Conservation (phyloP, 2,329 filamentous ascomycete genomes). For the Amauroascus niger region DNA sequence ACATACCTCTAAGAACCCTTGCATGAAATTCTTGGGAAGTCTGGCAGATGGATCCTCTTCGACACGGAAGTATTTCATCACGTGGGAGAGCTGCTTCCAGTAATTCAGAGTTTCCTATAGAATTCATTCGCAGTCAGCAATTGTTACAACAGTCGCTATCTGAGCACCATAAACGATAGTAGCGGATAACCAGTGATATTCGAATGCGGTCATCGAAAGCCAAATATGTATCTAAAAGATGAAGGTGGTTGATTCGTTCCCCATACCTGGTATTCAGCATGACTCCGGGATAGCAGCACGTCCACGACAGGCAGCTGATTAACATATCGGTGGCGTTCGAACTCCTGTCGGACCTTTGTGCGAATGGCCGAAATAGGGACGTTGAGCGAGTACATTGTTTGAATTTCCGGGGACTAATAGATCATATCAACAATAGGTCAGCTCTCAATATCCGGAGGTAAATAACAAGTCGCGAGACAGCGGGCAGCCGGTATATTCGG, state of each 20-base stretch:
- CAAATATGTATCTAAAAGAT: neutral
- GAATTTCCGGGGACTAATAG: conserved; percentile 80
- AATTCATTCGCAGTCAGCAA: neutral
- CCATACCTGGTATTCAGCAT: conserved; percentile 83
- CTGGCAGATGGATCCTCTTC: conserved; percentile 68
- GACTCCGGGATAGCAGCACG: conserved; percentile 79
- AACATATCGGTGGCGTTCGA: conserved; percentile 89
- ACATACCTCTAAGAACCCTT: conserved; percentile 84
- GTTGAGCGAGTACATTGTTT: conserved; percentile 91
- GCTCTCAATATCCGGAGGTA: conserved; percentile 1
- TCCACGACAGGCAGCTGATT: conserved; percentile 82
- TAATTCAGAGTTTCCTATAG: conserved; percentile 91
- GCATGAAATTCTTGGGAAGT: conserved; percentile 83
- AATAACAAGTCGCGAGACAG: neutral
- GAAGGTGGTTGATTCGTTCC: neutral
- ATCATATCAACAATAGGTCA: neutral
- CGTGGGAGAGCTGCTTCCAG: conserved; percentile 93
- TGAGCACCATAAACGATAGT: neutral
- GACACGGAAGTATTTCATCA: conserved; percentile 92
- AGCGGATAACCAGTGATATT: neutral
- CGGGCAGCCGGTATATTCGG: neutral
- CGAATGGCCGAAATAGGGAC: conserved; percentile 79
- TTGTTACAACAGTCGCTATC: too few relatives aligned
- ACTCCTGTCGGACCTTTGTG: conserved; percentile 91
- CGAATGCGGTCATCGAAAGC: neutral